These are phyloP conservation scores for Dioscorea cayenensis DNA, from an alignment of 116 monocot species.

Conservation along the genomic window DNA sequence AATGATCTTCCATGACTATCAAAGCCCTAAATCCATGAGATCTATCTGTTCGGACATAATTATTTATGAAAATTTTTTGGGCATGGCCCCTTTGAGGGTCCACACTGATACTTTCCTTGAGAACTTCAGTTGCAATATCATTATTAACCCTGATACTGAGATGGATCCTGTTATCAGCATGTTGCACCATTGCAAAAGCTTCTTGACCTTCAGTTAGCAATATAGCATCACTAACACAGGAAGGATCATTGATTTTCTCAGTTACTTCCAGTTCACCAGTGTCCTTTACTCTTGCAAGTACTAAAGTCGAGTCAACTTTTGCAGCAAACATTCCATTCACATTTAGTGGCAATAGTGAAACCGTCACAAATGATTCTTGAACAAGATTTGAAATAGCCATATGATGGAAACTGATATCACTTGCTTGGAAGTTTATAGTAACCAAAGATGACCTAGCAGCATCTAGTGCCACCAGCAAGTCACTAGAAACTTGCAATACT, in stretches of 20 bases:
- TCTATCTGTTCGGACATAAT: constrained; percentile 79
- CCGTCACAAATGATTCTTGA: constrained; percentile 42
- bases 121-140: constrained; percentile 33
- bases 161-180: constrained; percentile 39
- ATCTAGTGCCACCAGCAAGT: constrained; percentile 75
- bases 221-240: constrained; percentile 63
- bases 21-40: constrained; percentile 93
- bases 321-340: constrained; percentile 52
- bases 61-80: constrained; percentile 86
- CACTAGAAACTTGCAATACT: constrained; percentile 34
- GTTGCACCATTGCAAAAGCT: constrained; percentile 62
- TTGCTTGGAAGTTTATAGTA: constrained; percentile 39
- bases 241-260: constrained; percentile 43
- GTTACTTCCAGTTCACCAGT: constrained; percentile 37
- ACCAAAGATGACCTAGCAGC: constrained; percentile 47
- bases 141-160: constrained; percentile 52
- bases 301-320: constrained; percentile 30
- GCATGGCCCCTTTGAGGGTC: constrained; percentile 54
- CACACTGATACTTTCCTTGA: constrained; percentile 51
- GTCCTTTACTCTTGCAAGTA: constrained; percentile 44
- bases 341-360: constrained; percentile 50
- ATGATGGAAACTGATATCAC: constrained; percentile 38
- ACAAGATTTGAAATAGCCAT: constrained; percentile 61
- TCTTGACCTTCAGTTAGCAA: constrained; percentile 49
- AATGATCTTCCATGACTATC: constrained; percentile 94